Base-by-base conservation (phyloP, 176 grass and related monocot genomes). In the Microstegium vimineum region DNA sequence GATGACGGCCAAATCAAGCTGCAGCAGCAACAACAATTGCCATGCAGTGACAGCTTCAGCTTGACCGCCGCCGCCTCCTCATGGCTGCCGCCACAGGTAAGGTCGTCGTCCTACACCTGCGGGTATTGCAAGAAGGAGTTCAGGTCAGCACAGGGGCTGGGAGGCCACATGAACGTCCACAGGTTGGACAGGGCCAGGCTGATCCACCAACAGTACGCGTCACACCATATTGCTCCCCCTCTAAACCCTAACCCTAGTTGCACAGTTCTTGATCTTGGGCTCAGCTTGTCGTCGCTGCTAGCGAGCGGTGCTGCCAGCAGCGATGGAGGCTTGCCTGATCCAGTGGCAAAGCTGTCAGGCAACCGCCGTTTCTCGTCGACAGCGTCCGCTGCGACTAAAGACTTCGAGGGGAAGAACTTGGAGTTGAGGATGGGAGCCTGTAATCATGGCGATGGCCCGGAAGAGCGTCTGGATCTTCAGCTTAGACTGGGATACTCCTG, bases 81-180 rank as follows among this genome's bases (percentile, higher is more conserved):
- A 3, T 54, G 51, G 51, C 51, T 5, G 51, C 18, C 18, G 49
- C 51, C 20, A 3, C 51, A 52, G 49, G 49, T 52, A 52, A 52
- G 17, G 47, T 20, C 47, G 18, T 54, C 51, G 18, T 66, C 41
- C 12, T 47, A 79, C 62, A n/a, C 30, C 6, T 80, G 77, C 42
- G 11, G 77, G 20, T 80, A 49, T n/a, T 67, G 77, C 62, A 67
- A 67, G 62, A 67, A 63, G 41, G 77, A 67, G 77, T 80, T 79
- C 62, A 67, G 62, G 41, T 80, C 77, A 35, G 30, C 62, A 5
- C 77, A 80, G 25, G 77, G 26, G 27, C 30, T 78, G 36, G 76
- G 76, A 65, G 76, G 76, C 10, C 76, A 78, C 76, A 78, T 78
- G 76, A 78, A 78, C 12, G 62, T 80, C 30, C 77, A 80, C 42